Conservation (phyloP, 176 grass and related monocot species). For the Rhynchospora tenuis region DNA sequence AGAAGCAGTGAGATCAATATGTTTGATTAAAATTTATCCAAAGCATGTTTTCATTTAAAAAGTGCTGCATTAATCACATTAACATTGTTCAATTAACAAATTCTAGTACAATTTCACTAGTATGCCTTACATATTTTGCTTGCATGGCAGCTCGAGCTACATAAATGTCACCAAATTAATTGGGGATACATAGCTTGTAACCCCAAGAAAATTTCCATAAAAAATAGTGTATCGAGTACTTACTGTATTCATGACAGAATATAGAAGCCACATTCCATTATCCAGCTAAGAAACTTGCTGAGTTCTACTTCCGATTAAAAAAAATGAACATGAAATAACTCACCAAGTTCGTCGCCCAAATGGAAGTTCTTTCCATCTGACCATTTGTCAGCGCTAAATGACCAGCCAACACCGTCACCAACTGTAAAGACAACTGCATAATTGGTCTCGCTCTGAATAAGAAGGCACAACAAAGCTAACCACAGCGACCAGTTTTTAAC, state of each 20-base stretch:
- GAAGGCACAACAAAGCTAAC: conserved; percentile 35
- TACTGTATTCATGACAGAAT: not conserved
- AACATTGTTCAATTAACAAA: not conserved
- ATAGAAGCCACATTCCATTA: not conserved
- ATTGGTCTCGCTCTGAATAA: conserved; percentile 18
- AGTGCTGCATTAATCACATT: not conserved
- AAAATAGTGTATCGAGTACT: not conserved
- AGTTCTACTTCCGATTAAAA: not conserved
- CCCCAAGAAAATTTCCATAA: not conserved
- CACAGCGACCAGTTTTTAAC: not conserved
- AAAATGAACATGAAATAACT: not conserved
- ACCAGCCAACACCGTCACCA: conserved; percentile 51
- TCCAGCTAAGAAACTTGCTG: not conserved
- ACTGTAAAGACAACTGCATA: conserved; percentile 53
- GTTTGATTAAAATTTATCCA: not conserved
- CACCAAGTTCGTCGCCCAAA: conserved; percentile 50
- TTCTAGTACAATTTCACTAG: not conserved
- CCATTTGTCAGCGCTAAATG: conserved; percentile 35
- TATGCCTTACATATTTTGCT: not conserved
- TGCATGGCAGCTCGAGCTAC: not conserved
- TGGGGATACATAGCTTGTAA: not conserved
- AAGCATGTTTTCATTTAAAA: not conserved
- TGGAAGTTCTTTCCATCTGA: conserved; percentile 57
- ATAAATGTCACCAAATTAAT: not conserved
- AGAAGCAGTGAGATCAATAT: not conserved